Base-by-base conservation (phyloP, 1,139 yeast species). In the Diutina rugosa region DNA sequence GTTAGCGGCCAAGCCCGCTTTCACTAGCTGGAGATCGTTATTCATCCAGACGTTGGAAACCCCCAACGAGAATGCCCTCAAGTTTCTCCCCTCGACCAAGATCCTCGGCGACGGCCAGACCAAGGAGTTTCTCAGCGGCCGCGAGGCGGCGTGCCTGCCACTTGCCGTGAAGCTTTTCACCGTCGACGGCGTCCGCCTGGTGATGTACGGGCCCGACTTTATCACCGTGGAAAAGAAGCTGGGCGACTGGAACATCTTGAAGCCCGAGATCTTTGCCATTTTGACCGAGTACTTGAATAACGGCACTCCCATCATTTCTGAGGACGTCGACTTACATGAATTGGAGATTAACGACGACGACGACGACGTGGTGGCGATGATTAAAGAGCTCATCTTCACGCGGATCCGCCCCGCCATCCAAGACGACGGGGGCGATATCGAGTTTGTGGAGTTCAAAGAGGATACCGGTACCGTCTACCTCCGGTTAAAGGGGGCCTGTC, bases 381-480 rank as follows among this genome's bases (percentile, higher is more conserved):
- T 93, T 64, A 90, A 91, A 65, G 99, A 93, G 69, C 77, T 93
- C 56, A 87, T 93, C 58, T 91, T 89, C 64, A 93, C 99, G 4
- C 81, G 98, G 64, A 91, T 93, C 59, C 81, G 97, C 63, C 99
- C 99, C 0, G 98, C 98, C 0, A 85, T 87, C 60, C 87, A 84
- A 67, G 95, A 87, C 61, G 95, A 87, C 65, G 95, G 95, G 56
- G 95, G 95, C 10, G 95, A 87, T 65, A 83, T 87, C 59, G 88
- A 85, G 63, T 87, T 84, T 69, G 85, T 85, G 21, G 78, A 74
- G 3, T 86, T 85, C 66, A 79, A 78, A 55, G 85, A 82, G 57
- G 78, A 77, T 48, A 70, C 79, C 5, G 93, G 95, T 1, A 82
- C 82, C 0, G 93, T 87, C 1, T 79, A 74, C 62, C 73, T 87